Conservation (phyloP, 176 grass and related monocot species). For the Microstegium vimineum region DNA sequence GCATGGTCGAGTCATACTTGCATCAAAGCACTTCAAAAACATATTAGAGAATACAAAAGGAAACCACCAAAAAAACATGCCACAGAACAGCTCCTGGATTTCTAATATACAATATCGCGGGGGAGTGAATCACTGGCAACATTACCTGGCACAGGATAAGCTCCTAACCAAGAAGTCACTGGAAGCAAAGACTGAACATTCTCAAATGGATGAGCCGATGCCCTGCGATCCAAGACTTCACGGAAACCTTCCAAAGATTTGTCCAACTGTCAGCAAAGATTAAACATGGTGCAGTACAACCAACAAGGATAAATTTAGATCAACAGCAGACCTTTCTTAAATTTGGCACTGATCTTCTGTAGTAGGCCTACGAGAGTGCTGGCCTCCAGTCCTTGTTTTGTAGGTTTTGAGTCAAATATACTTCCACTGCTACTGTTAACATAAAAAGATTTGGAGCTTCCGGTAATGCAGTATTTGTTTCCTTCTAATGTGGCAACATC, state of each 20-base stretch:
- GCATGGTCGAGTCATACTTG: neutral
- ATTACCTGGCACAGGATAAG: constrained; percentile 65
- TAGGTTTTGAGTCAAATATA: constrained; percentile 72
- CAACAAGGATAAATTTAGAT: neutral
- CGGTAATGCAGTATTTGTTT: constrained; percentile 86
- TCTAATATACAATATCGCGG: neutral
- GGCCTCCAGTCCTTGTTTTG: constrained; percentile 69
- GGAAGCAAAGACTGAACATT: constrained; percentile 88
- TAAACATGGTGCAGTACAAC: neutral
- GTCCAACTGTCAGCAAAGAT: constrained; percentile 19
- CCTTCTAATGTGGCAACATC: constrained; percentile 87
- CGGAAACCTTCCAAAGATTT: constrained; percentile 63
- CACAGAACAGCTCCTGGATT: neutral
- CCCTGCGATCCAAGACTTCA: constrained; percentile 81
- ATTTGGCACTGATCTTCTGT: constrained; percentile 90
- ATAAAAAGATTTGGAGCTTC: constrained; percentile 88
- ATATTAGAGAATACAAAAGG: neutral
- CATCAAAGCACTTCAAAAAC: neutral
- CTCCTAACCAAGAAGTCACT: constrained; percentile 78
- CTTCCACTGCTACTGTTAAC: constrained; percentile 67
- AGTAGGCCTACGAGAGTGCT: constrained; percentile 74
- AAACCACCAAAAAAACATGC: neutral
- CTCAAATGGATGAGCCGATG: constrained; percentile 86
- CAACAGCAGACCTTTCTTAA: constrained; percentile 81
- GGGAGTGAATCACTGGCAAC: neutral